Evolutionary conservation across 2,329 filamentous ascomycete genomes (phyloP), one percentile per base, ranked within the genome.

Genomic region (Diplodia seriata): DNA sequence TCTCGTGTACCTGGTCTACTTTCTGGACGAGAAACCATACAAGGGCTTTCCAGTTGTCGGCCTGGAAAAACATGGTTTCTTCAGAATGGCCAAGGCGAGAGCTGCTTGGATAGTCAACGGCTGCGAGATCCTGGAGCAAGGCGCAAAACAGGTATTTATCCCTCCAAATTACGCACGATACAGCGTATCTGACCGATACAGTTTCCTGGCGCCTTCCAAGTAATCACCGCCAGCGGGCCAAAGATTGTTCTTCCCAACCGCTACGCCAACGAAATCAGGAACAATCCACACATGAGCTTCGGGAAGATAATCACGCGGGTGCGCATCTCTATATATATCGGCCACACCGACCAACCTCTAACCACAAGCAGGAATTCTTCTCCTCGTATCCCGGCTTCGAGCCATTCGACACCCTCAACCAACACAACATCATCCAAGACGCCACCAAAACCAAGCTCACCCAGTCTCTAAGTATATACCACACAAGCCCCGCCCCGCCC

Each of bases 211-310:
- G 53, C 31, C 2, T 67, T 67, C 4, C 65, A 67, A 38, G 51
- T 56, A 15, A 47, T 67, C 36, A 67, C 54, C 31, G 54, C 51
- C 18, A 47, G 55, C 23, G 65, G 65, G 4, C 65, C 65, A 8
- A 57, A 59, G 12, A 36, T 67, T 12, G 20, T 67, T 11, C 36
- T 67, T n/a, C 65, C 65, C 4, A 67, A 56, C 18, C 53, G 54
- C 4, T 67, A 67, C 29, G 54, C 54, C 20, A n/a, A 61, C 29
- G 65, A 67, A 14, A 56, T 67, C 43, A 67, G 55, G n/a, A 67
- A 59, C 55, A 59, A 56, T 20, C 51, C 53, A 11, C 38, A 59
- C 18, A 55, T 67, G 51, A 33, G 51, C 8, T 67, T 67, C 26
- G 54, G 43, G 11, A 49, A 50, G 11, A 49, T 67, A 1, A 59